Conservation (phyloP, 139 green algal genomes). For the Chlorella vulgaris region DNA sequence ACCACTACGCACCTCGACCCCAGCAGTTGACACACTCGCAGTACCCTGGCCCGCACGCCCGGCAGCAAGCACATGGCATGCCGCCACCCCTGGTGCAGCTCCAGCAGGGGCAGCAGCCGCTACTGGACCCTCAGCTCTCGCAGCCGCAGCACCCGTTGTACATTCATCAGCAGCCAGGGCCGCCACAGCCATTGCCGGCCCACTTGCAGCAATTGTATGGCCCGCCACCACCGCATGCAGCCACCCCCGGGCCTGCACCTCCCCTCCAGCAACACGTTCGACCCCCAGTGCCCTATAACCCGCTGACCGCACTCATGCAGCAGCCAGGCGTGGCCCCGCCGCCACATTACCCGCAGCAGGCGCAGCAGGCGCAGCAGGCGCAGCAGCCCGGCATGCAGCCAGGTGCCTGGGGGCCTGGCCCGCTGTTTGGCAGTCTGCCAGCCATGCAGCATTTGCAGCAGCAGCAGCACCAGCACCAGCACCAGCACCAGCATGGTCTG, state of each 20-base stretch:
- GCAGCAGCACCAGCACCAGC: slow-evolving; percentile 12
- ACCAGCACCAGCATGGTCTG: neutral
- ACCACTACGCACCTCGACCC: neutral
- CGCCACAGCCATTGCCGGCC: neutral
- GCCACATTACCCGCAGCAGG: neutral
- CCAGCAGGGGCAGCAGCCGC: slow-evolving; percentile 11
- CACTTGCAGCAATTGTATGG: slow-evolving; percentile 3
- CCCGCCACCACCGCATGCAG: too few species aligned
- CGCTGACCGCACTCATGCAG: neutral
- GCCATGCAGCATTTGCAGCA: slow-evolving; percentile 24
- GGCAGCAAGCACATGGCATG: neutral
- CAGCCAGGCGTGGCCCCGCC: neutral
- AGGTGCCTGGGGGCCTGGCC: neutral
- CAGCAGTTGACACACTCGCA: neutral
- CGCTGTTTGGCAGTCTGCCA: slow-evolving; percentile 6
- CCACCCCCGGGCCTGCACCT: neutral
- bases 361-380: neutral
- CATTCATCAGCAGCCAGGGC: neutral
- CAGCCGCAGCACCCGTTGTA: neutral
- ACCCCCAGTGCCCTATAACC: neutral
- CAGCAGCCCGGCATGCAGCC: neutral
- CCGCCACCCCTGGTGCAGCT: neutral
- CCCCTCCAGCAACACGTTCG: neutral
- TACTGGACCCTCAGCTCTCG: neutral
- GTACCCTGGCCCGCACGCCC: neutral